Evolutionary conservation across 257 asterid species (phyloP), one percentile per base, ranked within the genome.

Genomic region (Gynochthodes officinalis): DNA sequence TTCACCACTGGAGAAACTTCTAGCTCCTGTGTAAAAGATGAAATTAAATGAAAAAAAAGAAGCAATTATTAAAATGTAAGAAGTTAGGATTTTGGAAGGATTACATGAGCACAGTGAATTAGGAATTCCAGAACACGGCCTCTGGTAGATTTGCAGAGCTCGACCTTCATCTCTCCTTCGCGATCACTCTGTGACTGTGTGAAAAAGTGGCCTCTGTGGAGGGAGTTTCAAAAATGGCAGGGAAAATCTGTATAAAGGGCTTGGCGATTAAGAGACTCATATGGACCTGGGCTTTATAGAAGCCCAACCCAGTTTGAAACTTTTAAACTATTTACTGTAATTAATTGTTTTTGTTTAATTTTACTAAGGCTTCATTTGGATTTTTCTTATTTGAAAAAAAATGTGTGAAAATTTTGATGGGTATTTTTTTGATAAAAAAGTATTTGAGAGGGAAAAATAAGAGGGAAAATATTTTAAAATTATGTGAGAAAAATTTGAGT

Each of bases 1-100:
- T 93, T 93, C 77, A 93, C 93, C 58, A 83, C 73, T 12, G 95
- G 89, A 68, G 88, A 77, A 76, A 90, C 87, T 71, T 87, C 73
- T 75, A 89, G 85, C 43, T 83, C 78, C 73, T 77, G 61, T 11
- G 1, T 74, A 48, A 50, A 50, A 7, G 27, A 50, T 27, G 40
- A 27, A 10, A 58, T 6, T 15, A 1, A 9, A 35, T 13, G 0
- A 66, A 27, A 3, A 25, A 23, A 27, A 6, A 19, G 18, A 55
- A 42, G 18, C 19, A 72, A 13, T 27, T 10, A 57, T 23, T 19
- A 46, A 18, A 60, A 44, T 6, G 16, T 2, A 21, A 27, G 40
- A 62, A 18, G 21, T 7, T 23, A 39, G 39, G 60, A 15, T 2
- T 71, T 64, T 10, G 53, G 44, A 37, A 25, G 13, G 33, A 33